Percentiles rank a stretch among this genome's conserved stretches.
Evolutionary conservation across 2,329 filamentous ascomycete species (phyloP).

Genomic region (Colletotrichum camelliae): DNA sequence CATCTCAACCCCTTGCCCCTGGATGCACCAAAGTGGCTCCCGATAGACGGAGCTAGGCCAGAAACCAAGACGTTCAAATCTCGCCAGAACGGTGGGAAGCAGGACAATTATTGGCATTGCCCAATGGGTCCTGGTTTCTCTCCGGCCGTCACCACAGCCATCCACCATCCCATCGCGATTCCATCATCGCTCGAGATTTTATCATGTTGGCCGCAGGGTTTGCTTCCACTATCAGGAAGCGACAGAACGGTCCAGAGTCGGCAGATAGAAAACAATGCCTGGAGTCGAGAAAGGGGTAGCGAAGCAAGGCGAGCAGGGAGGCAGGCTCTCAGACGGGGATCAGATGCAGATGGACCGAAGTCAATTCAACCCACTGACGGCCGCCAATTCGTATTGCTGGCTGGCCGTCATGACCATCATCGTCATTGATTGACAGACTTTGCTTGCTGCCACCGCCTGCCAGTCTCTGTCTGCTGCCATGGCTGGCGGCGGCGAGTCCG

Average conservation of each 20-base stretch:
- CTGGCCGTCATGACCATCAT: neutral
- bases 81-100: slow-evolving; percentile 25
- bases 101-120: slow-evolving; percentile 9
- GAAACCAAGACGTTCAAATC: slow-evolving; percentile 31
- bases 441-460: neutral
- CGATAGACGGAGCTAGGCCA: slow-evolving; percentile 16
- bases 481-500: slow-evolving; percentile 1
- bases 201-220: neutral
- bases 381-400: neutral
- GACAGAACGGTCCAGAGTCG: neutral
- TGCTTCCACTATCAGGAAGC: neutral
- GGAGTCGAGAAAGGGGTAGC: slow-evolving; percentile 2
- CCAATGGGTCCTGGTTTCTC: neutral
- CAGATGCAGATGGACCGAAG: neutral
- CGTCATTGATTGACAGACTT: neutral
- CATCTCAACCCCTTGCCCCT: slow-evolving; percentile 18
- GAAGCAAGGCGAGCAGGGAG: neutral
- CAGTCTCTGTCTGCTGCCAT: neutral
- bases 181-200: neutral
- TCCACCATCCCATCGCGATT: neutral
- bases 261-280: neutral
- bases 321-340: neutral
- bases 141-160: neutral
- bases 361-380: slow-evolving; percentile 7
- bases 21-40: slow-evolving; percentile 20